phyloP scores from a whole-genome alignment of 2,329 filamentous ascomycete genomes.

The Pestalotiopsis sp. region DNA sequence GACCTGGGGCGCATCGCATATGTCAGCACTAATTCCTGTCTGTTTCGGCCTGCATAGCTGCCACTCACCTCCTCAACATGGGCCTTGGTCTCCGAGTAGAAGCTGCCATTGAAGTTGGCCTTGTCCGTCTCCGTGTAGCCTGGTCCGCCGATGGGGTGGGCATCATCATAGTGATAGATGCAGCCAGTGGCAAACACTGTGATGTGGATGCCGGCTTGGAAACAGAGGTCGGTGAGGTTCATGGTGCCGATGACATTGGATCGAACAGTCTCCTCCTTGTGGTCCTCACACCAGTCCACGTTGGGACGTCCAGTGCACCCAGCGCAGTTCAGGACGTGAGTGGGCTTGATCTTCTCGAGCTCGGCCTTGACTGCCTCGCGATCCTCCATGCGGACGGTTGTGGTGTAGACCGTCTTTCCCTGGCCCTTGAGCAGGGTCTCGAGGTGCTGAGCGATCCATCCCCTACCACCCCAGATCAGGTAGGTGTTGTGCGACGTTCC shows the following conservation, averaged over 20 bases:
- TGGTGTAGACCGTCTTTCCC: conserved; percentile 63
- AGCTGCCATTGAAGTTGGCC: conserved; percentile 68
- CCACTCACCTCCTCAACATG: conserved; percentile 62
- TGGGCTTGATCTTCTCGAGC: conserved; percentile 62
- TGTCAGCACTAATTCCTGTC: conserved; percentile 1
- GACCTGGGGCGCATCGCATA: conserved; percentile 42
- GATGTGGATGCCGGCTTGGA: conserved; percentile 59
- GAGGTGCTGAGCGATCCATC: conserved; percentile 66
- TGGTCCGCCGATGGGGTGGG: conserved; percentile 60
- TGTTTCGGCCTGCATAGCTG: not conserved
- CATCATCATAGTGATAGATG: conserved; percentile 66
- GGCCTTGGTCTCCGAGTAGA: conserved; percentile 70
- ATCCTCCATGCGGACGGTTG: conserved; percentile 68
- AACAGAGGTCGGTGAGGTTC: conserved; percentile 66
- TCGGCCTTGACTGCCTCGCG: conserved; percentile 58
- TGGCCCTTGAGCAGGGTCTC: conserved; percentile 59
- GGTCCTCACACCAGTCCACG: conserved; percentile 73
- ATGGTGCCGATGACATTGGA: conserved; percentile 69
- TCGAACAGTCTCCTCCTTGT: conserved; percentile 68
- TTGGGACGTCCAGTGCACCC: conserved; percentile 70
- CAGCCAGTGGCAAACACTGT: conserved; percentile 71
- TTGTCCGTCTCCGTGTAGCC: conserved; percentile 65
- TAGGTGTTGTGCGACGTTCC: conserved; percentile 41
- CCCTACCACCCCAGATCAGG: conserved; percentile 67
- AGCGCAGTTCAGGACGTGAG: conserved; percentile 68